Evolutionary conservation across 2,329 filamentous ascomycete species (phyloP).

Genomic region (Cordyceps tenuipes): DNA sequence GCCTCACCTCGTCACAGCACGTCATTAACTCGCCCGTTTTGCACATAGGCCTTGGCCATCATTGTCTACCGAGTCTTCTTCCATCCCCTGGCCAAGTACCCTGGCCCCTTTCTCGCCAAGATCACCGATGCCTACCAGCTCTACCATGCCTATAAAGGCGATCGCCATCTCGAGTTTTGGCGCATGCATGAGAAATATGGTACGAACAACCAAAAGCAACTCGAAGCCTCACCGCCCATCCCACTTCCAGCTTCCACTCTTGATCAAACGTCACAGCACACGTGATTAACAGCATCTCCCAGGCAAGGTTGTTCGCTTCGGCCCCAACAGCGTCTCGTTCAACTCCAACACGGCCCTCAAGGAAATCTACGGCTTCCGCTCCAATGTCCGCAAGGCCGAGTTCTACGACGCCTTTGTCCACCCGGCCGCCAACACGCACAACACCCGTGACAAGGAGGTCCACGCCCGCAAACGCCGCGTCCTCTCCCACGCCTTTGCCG

Average conservation of each 20-base stretch:
- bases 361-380: conserved; percentile 56
- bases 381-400: conserved; percentile 58
- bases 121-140: conserved; percentile 57
- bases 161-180: conserved; percentile 66
- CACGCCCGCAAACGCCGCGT: conserved; percentile 66
- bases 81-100: conserved; percentile 57
- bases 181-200: conserved; percentile 65
- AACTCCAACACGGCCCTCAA: conserved; percentile 63
- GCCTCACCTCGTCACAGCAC: not conserved
- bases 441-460: conserved; percentile 57
- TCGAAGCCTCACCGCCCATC: not conserved
- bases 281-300: conserved; percentile 3
- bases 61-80: conserved; percentile 51
- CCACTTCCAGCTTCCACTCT: too few relatives aligned
- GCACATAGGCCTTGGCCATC: conserved; percentile 29
- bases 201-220: conserved; percentile 18
- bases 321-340: conserved; percentile 69
- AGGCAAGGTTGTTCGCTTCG: conserved; percentile 65
- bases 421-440: conserved; percentile 65
- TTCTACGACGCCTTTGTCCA: conserved; percentile 69
- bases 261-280: not conserved
- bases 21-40: not conserved
- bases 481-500: conserved; percentile 63
- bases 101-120: conserved; percentile 55
- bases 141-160: conserved; percentile 67